Conservation (phyloP, 129 eudicot genomes). For the carrot (Daucus carota) region DNA sequence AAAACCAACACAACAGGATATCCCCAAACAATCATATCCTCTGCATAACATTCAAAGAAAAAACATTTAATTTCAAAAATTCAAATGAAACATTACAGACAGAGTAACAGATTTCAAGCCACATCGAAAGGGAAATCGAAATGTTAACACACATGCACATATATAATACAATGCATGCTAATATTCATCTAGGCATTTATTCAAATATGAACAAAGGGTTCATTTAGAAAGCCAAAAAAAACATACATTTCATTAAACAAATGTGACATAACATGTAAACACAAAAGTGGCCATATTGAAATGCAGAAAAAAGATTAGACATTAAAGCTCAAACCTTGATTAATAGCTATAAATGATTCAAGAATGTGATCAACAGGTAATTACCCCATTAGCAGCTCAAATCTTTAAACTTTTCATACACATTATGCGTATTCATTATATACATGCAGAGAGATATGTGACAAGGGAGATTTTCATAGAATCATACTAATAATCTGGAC, state of each 20-base stretch:
- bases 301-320: neutral
- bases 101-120: neutral
- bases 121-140: neutral
- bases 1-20: slow-evolving; percentile 10
- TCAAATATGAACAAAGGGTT: neutral
- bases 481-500: neutral
- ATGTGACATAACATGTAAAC: neutral
- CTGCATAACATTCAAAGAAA: neutral
- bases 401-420: neutral
- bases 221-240: neutral
- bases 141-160: neutral
- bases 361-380: neutral
- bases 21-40: neutral
- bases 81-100: neutral
- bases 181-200: neutral
- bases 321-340: slow-evolving; percentile 6
- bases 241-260: too few relatives aligned
- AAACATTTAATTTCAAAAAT: neutral
- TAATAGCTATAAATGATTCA: neutral
- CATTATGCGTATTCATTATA: neutral
- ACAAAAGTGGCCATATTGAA: neutral
- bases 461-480: neutral
- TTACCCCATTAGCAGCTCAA: slow-evolving; percentile 3
- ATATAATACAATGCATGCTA: neutral
- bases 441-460: neutral